A percentile compares a stretch with the other conserved stretches of the same genome.
phyloP scores from a whole-genome alignment of 768 basidiomycete species.

The Suillus paluster region DNA sequence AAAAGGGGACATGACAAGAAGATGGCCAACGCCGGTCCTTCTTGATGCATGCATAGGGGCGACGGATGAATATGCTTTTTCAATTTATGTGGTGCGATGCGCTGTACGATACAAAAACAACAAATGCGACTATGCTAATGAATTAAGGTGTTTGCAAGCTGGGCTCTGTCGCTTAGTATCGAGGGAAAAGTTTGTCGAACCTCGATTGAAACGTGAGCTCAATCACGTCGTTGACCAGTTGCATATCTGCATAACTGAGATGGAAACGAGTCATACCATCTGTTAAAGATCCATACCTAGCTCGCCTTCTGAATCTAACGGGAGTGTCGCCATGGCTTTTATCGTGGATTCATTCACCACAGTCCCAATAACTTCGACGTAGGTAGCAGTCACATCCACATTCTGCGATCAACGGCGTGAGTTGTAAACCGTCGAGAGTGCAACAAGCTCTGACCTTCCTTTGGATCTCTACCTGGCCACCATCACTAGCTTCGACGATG shows the following conservation, averaged over 20 bases:
- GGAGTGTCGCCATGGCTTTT: slow-evolving; percentile 54
- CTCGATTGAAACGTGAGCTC: slow-evolving; percentile 63
- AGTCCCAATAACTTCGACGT: slow-evolving; percentile 69
- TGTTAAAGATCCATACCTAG: slow-evolving; percentile 55
- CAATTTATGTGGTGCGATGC: background rate
- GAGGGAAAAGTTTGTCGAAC: slow-evolving; percentile 54
- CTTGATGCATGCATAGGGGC: slow-evolving; percentile 18
- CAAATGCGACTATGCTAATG: background rate
- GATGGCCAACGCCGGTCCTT: slow-evolving; percentile 63
- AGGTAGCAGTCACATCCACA: slow-evolving; percentile 53
- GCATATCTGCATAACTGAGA: slow-evolving; percentile 49
- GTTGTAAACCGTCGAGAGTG: background rate
- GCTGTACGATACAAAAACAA: background rate
- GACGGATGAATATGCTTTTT: background rate
- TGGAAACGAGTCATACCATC: slow-evolving; percentile 1
- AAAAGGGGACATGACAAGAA: slow-evolving; percentile 91
- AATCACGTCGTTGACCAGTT: slow-evolving; percentile 63
- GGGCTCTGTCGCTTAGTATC: background rate
- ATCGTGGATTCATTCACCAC: slow-evolving; percentile 60
- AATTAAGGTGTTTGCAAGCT: background rate
- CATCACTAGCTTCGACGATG: slow-evolving; percentile 69
- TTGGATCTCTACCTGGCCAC: slow-evolving; percentile 61
- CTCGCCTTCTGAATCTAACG: slow-evolving; percentile 55
- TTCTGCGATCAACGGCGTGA: slow-evolving; percentile 34
- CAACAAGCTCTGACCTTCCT: slow-evolving; percentile 38